These are phyloP conservation scores for Gloeophyllum trabeum DNA, from an alignment of 768 basidiomycete species.

Conservation along the genomic window DNA sequence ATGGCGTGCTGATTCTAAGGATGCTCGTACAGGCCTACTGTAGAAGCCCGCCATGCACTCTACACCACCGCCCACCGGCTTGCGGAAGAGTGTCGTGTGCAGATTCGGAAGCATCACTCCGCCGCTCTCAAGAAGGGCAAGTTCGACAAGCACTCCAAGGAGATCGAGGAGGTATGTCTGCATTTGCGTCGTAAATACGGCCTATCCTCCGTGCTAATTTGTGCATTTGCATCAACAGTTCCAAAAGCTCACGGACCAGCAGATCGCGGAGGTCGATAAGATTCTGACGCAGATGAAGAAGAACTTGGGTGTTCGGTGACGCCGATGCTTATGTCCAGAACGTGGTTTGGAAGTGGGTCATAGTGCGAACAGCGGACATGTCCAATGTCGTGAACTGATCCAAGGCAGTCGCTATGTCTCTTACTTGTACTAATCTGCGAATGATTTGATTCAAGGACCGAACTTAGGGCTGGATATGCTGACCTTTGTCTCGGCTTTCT, in stretches of 20 bases:
- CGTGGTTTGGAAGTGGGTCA: too few species aligned
- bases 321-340: too few species aligned
- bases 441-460: too few species aligned
- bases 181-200: not conserved
- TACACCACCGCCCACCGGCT: slow-evolving; percentile 44
- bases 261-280: slow-evolving; percentile 56
- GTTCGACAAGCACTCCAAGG: slow-evolving; percentile 56
- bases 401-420: too few species aligned
- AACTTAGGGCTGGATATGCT: too few species aligned
- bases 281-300: slow-evolving; percentile 55
- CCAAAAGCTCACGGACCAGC: slow-evolving; percentile 57
- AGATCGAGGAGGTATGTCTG: slow-evolving; percentile 52
- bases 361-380: too few species aligned
- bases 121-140: slow-evolving; percentile 57
- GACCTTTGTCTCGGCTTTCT: too few species aligned
- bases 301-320: slow-evolving; percentile 22
- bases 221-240: slow-evolving; percentile 52
- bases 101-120: slow-evolving; percentile 63
- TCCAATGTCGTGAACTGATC: too few species aligned
- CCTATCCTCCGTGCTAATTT: not conserved
- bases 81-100: slow-evolving; percentile 67
- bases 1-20: slow-evolving; percentile 1
- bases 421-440: too few species aligned
- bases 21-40: slow-evolving; percentile 48
- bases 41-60: slow-evolving; percentile 54